phyloP scores from a whole-genome alignment of 108 stramenopile genomes.

The Thalassiosira profunda region DNA sequence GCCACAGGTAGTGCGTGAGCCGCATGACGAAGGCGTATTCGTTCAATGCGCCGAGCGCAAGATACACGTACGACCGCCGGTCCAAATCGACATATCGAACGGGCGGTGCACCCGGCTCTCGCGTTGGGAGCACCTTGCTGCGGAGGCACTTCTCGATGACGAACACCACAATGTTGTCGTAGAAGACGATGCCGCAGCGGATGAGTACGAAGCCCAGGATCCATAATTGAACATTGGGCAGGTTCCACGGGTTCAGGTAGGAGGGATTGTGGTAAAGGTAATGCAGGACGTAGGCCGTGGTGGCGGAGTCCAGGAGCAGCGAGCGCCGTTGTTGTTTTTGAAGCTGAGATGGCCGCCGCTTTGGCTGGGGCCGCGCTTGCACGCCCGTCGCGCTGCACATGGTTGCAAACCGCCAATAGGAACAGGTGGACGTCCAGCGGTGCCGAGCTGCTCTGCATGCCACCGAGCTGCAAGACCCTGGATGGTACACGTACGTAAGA shows the following conservation, averaged over 20 bases:
- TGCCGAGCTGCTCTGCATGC: too few species aligned
- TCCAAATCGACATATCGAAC: conserved; percentile 66
- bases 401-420: too few species aligned
- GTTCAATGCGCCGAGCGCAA: conserved; percentile 84
- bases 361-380: too few species aligned
- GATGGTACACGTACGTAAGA: too few species aligned
- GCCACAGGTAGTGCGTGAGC: conserved; percentile 66
- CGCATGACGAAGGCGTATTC: conserved; percentile 89
- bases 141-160: conserved; percentile 52
- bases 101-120: conserved; percentile 50
- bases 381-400: too few species aligned
- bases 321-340: conserved; percentile 41
- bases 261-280: conserved; percentile 53
- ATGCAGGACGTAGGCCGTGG: conserved; percentile 38
- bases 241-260: conserved; percentile 67
- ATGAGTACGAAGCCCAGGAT: conserved; percentile 50
- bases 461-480: too few species aligned
- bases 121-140: conserved; percentile 63
- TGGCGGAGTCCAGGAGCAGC: conserved; percentile 48
- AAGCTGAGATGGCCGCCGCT: conserved; percentile 20
- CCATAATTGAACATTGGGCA: conserved; percentile 50
- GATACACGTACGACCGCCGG: conserved; percentile 56
- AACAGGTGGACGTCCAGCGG: too few species aligned
- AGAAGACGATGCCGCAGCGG: conserved; percentile 64
- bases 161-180: conserved; percentile 69